A percentile compares a stretch with the other conserved stretches of the same genome.
Conservation (phyloP, 2,329 filamentous ascomycete genomes). For the Clonostachys byssicola region DNA sequence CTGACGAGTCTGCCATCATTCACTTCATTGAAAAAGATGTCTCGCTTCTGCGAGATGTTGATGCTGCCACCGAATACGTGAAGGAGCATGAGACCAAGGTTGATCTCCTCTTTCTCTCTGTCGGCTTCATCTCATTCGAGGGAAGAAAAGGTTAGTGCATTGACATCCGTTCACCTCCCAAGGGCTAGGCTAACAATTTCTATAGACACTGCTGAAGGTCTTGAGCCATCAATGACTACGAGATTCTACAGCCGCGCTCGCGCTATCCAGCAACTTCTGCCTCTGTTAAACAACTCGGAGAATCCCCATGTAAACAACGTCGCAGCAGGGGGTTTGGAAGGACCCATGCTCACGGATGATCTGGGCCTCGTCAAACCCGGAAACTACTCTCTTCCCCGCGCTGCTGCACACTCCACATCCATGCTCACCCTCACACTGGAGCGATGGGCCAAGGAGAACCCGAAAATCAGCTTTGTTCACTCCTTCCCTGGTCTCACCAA, state of each 20-base stretch:
- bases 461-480: constrained; percentile 28
- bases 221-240: constrained; percentile 47
- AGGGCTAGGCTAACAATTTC: too few relatives aligned
- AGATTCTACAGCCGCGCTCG: constrained; percentile 54
- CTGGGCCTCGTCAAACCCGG: constrained; percentile 32
- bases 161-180: too few relatives aligned
- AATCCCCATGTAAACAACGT: constrained; percentile 44
- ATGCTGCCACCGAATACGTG: constrained; percentile 37
- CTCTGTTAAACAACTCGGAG: constrained; percentile 33
- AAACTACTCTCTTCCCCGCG: constrained; percentile 24
- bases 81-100: constrained; percentile 30
- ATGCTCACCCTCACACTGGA: constrained; percentile 45
- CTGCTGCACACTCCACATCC: constrained; percentile 36
- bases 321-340: constrained; percentile 43
- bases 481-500: constrained; percentile 21
- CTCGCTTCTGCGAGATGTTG: constrained; percentile 43
- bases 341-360: constrained; percentile 35
- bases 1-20: constrained; percentile 31
- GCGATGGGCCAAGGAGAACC: constrained; percentile 36
- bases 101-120: constrained; percentile 39
- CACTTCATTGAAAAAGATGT: constrained; percentile 44
- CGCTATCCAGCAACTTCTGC: constrained; percentile 52
- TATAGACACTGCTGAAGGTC: constrained; percentile 33
- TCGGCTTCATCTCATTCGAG: constrained; percentile 19
- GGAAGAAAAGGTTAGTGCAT: constrained; percentile 21